phyloP scores from a whole-genome alignment of 108 stramenopile genomes.

The Pseudonitzschia pungens region DNA sequence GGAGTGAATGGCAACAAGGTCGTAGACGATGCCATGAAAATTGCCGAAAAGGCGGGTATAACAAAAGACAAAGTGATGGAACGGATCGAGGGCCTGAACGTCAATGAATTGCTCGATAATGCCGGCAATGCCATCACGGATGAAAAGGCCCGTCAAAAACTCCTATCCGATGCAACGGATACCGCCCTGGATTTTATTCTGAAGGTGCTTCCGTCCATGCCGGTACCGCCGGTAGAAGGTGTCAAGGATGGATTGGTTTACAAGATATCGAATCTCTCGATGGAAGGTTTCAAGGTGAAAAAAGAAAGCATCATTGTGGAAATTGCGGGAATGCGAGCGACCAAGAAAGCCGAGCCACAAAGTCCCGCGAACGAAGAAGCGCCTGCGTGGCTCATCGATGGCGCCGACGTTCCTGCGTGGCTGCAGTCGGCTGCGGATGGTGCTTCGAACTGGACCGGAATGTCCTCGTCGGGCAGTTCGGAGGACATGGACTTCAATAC shows the following conservation, averaged over 20 bases:
- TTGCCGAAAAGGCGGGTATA: constrained; percentile 81
- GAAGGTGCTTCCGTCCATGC: constrained; percentile 82
- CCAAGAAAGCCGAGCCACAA: constrained; percentile 29
- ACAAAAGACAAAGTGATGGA: constrained; percentile 79
- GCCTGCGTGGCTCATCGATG: neutral
- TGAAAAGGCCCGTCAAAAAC: constrained; percentile 69
- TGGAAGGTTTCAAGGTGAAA: constrained; percentile 86
- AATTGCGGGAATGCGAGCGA: constrained; percentile 86
- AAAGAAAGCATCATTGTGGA: constrained; percentile 86
- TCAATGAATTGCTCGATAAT: constrained; percentile 75
- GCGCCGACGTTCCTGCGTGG: neutral
- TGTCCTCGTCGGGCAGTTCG: constrained; percentile 3
- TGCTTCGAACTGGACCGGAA: neutral
- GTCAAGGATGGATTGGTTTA: constrained; percentile 85
- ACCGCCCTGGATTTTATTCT: constrained; percentile 85
- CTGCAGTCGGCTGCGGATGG: neutral
- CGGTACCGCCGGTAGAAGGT: constrained; percentile 86
- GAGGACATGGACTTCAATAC: constrained; percentile 36
- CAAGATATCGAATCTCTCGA: constrained; percentile 77
- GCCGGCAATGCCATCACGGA: constrained; percentile 78
- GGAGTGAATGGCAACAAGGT: constrained; percentile 70
- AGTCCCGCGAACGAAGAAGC: neutral
- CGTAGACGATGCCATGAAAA: constrained; percentile 63
- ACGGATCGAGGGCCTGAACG: constrained; percentile 69
- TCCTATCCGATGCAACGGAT: constrained; percentile 82